phyloP scores from a whole-genome alignment of 768 basidiomycete species.

The Mycena alexandri region DNA sequence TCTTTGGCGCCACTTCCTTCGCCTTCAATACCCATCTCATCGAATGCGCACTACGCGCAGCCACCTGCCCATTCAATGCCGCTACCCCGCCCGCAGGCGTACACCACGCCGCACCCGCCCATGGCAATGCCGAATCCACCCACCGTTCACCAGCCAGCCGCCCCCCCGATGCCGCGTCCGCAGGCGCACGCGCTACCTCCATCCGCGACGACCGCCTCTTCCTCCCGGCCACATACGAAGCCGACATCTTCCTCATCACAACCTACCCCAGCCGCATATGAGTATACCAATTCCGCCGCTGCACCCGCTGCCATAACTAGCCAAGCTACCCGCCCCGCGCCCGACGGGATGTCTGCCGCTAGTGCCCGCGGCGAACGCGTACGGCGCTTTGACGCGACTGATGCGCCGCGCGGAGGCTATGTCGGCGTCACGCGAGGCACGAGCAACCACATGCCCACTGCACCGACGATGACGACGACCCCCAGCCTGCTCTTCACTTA shows the following conservation, averaged over 20 bases:
- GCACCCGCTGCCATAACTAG: too few species aligned
- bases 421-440: constrained; percentile 4
- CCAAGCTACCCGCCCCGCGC: background rate
- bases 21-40: background rate
- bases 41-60: background rate
- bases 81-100: too few species aligned
- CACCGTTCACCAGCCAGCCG: too few species aligned
- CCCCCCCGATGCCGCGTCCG: constrained; percentile 15
- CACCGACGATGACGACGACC: constrained; percentile 10
- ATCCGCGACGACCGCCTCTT: background rate
- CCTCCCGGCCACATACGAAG: background rate
- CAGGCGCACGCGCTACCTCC: constrained; percentile 19
- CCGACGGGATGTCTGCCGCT: background rate
- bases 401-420: background rate
- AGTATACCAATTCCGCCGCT: too few species aligned
- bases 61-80: too few species aligned
- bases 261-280: background rate
- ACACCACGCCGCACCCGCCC: too few species aligned
- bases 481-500: constrained; percentile 10
- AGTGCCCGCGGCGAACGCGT: background rate
- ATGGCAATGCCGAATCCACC: too few species aligned
- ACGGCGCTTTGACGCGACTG: constrained; percentile 4
- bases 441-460: constrained; percentile 17
- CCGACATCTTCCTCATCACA: background rate
- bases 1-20: background rate